Percentiles rank a stretch among this genome's conserved stretches.
Evolutionary conservation across 2,329 filamentous ascomycete species (phyloP).

Genomic region (Shiraia bambusicola): DNA sequence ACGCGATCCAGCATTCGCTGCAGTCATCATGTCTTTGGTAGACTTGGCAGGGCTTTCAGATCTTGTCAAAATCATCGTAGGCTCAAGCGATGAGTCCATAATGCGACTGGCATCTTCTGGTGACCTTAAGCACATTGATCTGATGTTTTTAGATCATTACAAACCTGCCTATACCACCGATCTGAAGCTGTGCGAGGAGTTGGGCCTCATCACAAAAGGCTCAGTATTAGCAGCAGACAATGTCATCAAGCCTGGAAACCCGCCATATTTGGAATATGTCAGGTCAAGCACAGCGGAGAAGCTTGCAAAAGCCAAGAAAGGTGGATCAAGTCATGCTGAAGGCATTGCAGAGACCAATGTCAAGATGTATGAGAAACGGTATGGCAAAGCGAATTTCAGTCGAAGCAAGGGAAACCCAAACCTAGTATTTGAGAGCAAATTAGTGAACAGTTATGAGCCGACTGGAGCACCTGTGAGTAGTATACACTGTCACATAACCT

Average conservation of each 20-base stretch:
- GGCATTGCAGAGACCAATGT: slow-evolving; percentile 50
- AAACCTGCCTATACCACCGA: slow-evolving; percentile 75
- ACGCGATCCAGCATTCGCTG: slow-evolving; percentile 71
- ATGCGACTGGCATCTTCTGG: slow-evolving; percentile 59
- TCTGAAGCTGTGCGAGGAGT: slow-evolving; percentile 73
- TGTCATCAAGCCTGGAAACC: slow-evolving; percentile 70
- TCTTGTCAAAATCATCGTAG: slow-evolving; percentile 70
- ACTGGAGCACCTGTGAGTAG: slow-evolving; percentile 63
- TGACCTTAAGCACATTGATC: slow-evolving; percentile 61
- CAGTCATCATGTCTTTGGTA: slow-evolving; percentile 67
- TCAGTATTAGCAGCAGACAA: slow-evolving; percentile 69
- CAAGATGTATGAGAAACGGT: slow-evolving; percentile 52
- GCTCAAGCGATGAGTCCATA: slow-evolving; percentile 67
- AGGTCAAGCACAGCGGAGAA: slow-evolving; percentile 66
- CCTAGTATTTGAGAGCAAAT: slow-evolving; percentile 64
- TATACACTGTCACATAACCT: neutral
- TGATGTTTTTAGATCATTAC: slow-evolving; percentile 79
- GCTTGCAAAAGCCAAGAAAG: slow-evolving; percentile 42
- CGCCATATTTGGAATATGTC: slow-evolving; percentile 70
- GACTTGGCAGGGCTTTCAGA: slow-evolving; percentile 72
- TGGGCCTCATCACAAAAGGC: slow-evolving; percentile 64
- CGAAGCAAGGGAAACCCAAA: slow-evolving; percentile 60
- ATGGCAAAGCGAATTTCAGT: slow-evolving; percentile 49
- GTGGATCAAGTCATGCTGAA: slow-evolving; percentile 38
- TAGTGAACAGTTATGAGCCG: slow-evolving; percentile 67